phyloP scores from a whole-genome alignment of 371 early-diverging fungal genomes.

The Zancudomyces culisetae region DNA sequence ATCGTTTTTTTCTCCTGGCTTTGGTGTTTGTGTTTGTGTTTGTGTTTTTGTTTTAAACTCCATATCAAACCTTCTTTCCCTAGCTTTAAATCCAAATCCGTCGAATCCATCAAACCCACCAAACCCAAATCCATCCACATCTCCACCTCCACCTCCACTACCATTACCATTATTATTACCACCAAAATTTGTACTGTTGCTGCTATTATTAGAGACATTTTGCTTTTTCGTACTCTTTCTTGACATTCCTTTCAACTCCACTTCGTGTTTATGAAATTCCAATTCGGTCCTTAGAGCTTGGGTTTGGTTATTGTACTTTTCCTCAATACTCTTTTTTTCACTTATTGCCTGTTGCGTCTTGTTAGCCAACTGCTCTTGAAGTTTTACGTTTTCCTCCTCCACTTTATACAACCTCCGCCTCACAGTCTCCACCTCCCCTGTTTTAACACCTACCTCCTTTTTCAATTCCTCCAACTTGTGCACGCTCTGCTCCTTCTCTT shows the following conservation, averaged over 20 bases:
- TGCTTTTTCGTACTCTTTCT: not conserved
- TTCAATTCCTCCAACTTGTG: not conserved
- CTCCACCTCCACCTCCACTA: not conserved
- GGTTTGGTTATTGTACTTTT: not conserved
- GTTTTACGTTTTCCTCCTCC: not conserved
- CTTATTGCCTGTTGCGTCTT: not conserved
- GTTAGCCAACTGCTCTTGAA: not conserved
- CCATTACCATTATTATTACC: not conserved
- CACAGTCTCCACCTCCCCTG: slow-evolving; percentile 1
- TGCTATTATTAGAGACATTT: not conserved
- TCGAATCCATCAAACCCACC: too few relatives aligned
- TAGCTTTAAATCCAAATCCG: too few relatives aligned
- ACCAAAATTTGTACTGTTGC: too few relatives aligned
- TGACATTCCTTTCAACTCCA: too few relatives aligned
- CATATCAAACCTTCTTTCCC: too few relatives aligned
- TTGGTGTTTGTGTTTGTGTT: too few relatives aligned
- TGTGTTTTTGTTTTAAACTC: too few relatives aligned
- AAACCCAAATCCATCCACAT: not conserved
- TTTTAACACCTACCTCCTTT: not conserved
- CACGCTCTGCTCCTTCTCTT: not conserved
- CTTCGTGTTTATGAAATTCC: too few relatives aligned
- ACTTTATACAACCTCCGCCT: slow-evolving; percentile 2
- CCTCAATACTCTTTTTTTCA: not conserved
- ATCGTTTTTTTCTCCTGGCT: too few relatives aligned
- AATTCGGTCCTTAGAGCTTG: not conserved